Conservation (phyloP, 257 asterid genomes). For the Solanum appendiculatum region DNA sequence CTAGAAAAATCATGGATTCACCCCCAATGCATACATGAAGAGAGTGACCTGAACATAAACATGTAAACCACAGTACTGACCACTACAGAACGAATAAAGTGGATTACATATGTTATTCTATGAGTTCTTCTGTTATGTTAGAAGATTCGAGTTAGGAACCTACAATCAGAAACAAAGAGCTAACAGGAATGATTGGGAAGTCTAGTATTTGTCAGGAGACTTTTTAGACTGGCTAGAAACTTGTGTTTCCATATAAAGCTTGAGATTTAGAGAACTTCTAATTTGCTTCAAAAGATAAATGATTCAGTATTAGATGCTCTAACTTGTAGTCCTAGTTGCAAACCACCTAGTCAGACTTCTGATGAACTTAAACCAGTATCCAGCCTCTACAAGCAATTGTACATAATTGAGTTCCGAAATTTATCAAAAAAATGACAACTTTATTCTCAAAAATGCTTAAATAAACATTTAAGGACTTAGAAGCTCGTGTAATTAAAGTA, state of each 20-base stretch:
- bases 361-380: not conserved
- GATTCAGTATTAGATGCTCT: not conserved
- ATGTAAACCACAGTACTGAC: not conserved
- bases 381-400: not conserved
- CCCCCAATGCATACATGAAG: not conserved
- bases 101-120: not conserved
- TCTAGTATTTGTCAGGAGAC: not conserved
- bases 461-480: not conserved
- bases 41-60: not conserved
- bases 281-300: not conserved
- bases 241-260: not conserved
- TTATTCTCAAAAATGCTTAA: not conserved
- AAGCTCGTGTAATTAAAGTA: not conserved
- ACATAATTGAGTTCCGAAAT: slow-evolving; percentile 9
- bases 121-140: not conserved
- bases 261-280: not conserved
- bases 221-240: not conserved
- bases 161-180: not conserved
- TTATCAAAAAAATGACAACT: not conserved
- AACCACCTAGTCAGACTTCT: not conserved
- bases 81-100: not conserved
- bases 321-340: not conserved
- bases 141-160: not conserved
- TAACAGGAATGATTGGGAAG: not conserved
- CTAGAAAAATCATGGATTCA: not conserved